These are phyloP conservation scores for Pugionium cornutum DNA, from an alignment of 345 rosid genomes.

Conservation along the genomic window DNA sequence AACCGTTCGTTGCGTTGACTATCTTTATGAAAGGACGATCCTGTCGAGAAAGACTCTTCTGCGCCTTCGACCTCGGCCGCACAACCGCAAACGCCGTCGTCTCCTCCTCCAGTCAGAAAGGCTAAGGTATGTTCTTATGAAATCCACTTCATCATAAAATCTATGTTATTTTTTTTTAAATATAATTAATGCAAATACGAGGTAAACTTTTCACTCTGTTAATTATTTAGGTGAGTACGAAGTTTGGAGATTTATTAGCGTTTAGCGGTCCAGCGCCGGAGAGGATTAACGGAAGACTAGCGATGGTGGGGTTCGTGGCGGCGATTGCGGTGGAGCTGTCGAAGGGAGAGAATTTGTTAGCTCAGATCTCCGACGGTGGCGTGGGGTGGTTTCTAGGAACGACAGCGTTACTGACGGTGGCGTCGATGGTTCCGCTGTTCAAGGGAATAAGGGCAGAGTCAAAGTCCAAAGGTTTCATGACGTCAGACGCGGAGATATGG, in stretches of 20 bases:
- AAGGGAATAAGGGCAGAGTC: conserved; percentile 61
- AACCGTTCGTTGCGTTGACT: neutral
- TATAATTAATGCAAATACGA: too few relatives aligned
- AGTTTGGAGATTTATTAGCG: conserved; percentile 58
- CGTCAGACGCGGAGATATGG: conserved; percentile 81
- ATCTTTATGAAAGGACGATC: conserved; percentile 18
- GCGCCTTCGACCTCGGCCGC: conserved; percentile 24
- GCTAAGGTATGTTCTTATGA: conserved; percentile 33
- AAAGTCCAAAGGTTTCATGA: conserved; percentile 58
- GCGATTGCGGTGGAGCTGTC: conserved; percentile 65
- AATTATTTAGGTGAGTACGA: conserved; percentile 50
- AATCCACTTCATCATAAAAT: too few relatives aligned
- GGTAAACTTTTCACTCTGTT: neutral
- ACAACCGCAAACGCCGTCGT: conserved; percentile 15
- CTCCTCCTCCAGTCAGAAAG: conserved; percentile 36
- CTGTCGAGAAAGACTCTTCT: conserved; percentile 23
- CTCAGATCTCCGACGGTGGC: conserved; percentile 65
- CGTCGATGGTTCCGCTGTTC: conserved; percentile 63
- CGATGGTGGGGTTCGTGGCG: conserved; percentile 77
- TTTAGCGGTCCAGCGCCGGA: conserved; percentile 87
- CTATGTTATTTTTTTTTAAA: too few relatives aligned
- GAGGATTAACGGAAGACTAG: conserved; percentile 81
- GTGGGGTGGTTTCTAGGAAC: conserved; percentile 61
- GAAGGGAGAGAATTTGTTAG: conserved; percentile 62
- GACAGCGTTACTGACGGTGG: conserved; percentile 51